Evolutionary conservation across 176 grass and related monocot species (phyloP), one percentile per base, ranked within the genome.

Genomic region (Phragmites australis): DNA sequence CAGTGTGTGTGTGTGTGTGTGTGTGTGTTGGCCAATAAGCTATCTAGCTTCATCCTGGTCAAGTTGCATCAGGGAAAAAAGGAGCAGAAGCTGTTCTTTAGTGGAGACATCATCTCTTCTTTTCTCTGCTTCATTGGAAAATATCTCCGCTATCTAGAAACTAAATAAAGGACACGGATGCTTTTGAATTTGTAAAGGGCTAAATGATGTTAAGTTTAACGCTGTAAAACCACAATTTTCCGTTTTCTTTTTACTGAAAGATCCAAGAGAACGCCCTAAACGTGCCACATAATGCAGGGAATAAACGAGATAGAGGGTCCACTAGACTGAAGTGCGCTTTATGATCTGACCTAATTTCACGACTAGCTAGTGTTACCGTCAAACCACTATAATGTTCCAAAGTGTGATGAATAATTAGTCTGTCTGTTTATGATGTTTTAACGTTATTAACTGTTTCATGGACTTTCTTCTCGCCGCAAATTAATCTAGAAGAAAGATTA

Each of bases 281-380:
- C 44, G 23, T 25, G 47, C 32, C 31, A 23, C 42, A 71, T 45
- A 23, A 48, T 29, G 53, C 68, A 4, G 29, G 72, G 30, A 82
- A 48, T 27, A 13, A 21, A n/a, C n/a, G n/a, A 65, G 65, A 27
- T 1, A 27, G 30, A n/a, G 51, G 34, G 65, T 34, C 26, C 52
- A n/a, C 41, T 47, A 27, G 50, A 65, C 15, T 43, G 29, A 72
- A 48, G 29, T 5, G 29, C 21, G 9, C 31, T 30, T 61, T 52
- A 53, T 57, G 37, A 70, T 25, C 26, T 19, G 49, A 70, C 50
- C 50, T 32, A 83, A 83, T 83, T 76, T 56, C 9, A 2, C 34
- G 19, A 75, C 70, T 65, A 53, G 31, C 1, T 32, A 48, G 42
- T 42, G 42, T 22, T 23, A 59, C 13, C 5, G 29, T 26, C 48